phyloP scores from a whole-genome alignment of 1,139 yeast species.

The Hyphopichia wangnamkhiaoensis region DNA sequence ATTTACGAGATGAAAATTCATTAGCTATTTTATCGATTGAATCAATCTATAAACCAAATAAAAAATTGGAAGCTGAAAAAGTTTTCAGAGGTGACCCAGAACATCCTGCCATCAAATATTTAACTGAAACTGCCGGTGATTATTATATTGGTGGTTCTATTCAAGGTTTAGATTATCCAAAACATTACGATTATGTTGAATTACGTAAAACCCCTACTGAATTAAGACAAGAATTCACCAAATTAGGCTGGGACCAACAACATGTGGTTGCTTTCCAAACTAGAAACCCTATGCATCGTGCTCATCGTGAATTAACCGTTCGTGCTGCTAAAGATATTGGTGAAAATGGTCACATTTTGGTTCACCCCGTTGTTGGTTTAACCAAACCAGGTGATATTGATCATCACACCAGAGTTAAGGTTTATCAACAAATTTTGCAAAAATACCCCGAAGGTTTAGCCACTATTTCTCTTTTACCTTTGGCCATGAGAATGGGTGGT shows the following conservation, averaged over 20 bases:
- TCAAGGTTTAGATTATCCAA: constrained; percentile 81
- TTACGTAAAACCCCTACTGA: constrained; percentile 89
- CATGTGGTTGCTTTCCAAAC: constrained; percentile 97
- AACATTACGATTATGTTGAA: constrained; percentile 87
- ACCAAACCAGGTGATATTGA: constrained; percentile 98
- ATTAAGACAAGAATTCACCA: constrained; percentile 77
- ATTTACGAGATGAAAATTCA: constrained; percentile 78
- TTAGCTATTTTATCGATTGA: constrained; percentile 79
- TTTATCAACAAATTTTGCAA: constrained; percentile 86
- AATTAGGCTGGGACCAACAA: constrained; percentile 72
- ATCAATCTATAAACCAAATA: constrained; percentile 82
- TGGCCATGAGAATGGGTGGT: constrained; percentile 99
- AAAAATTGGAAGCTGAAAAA: constrained; percentile 72
- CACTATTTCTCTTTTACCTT: constrained; percentile 79
- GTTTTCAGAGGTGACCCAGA: constrained; percentile 97
- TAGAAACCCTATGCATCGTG: constrained; percentile 98
- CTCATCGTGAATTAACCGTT: constrained; percentile 93
- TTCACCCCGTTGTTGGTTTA: constrained; percentile 96
- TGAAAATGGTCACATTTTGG: constrained; percentile 63
- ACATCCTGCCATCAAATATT: constrained; percentile 87
- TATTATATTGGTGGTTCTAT: constrained; percentile 84
- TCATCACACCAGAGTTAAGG: constrained; percentile 96
- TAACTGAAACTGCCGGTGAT: constrained; percentile 75
- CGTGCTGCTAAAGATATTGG: constrained; percentile 75
- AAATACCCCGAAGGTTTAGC: constrained; percentile 95